Conservation (phyloP, 1,284 basidiomycete genomes). For the Ceratobasidium sp. region DNA sequence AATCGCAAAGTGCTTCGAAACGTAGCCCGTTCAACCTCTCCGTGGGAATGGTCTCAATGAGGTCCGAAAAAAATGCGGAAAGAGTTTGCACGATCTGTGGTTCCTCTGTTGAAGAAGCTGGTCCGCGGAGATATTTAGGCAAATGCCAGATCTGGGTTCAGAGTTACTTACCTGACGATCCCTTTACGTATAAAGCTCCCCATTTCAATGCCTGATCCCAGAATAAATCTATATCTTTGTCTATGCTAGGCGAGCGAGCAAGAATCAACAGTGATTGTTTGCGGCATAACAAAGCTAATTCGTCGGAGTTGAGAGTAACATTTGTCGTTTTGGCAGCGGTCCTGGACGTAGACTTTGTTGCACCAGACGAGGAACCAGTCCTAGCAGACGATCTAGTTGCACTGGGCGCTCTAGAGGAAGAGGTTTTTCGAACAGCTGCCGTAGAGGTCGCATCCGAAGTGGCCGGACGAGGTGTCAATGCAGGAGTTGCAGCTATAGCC, state of each 20-base stretch:
- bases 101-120: conserved; percentile 5
- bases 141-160: background rate
- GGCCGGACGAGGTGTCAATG: conserved; percentile 1
- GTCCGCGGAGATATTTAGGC: background rate
- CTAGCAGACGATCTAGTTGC: conserved; percentile 10
- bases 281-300: conserved; percentile 16
- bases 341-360: background rate
- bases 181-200: conserved; percentile 35
- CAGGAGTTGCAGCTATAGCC: conserved; percentile 9
- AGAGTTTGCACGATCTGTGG: conserved; percentile 19
- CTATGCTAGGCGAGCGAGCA: conserved; percentile 22
- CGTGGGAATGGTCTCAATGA: conserved; percentile 10
- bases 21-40: conserved; percentile 23
- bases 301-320: background rate
- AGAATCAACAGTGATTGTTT: conserved; percentile 35
- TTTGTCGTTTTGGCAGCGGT: too few species aligned
- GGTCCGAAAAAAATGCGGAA: conserved; percentile 34
- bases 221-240: conserved; percentile 32
- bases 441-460: background rate
- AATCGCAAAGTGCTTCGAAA: conserved; percentile 39
- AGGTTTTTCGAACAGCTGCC: conserved; percentile 17
- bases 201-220: conserved; percentile 41
- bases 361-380: conserved; percentile 13
- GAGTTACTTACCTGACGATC: conserved; percentile 2
- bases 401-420: conserved; percentile 31